Conservation (phyloP, 164 flowering plant genomes). For the Chimonanthus praecox region DNA sequence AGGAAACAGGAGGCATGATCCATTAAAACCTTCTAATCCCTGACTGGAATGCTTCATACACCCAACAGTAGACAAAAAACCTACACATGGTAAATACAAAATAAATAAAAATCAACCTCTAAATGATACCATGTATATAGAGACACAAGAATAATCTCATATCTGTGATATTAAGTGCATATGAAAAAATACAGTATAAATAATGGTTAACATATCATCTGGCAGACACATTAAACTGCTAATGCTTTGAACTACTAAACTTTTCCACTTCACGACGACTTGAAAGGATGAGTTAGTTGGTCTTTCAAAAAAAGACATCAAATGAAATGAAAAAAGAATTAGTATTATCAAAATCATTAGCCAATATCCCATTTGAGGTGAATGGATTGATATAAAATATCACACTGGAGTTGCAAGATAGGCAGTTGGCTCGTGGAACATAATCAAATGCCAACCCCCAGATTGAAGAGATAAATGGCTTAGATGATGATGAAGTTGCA, state of each 20-base stretch:
- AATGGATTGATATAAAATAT: too few species aligned
- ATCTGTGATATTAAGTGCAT: neutral
- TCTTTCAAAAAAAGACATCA: too few species aligned
- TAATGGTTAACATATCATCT: neutral
- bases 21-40: slow-evolving; percentile 6
- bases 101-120: neutral
- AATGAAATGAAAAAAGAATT: neutral
- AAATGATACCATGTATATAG: too few species aligned
- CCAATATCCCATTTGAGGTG: neutral
- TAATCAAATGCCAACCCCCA: too few species aligned
- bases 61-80: neutral
- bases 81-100: neutral
- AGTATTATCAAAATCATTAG: too few species aligned
- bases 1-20: slow-evolving; percentile 23
- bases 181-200: neutral
- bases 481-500: too few species aligned
- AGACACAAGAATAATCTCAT: too few species aligned
- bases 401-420: too few species aligned
- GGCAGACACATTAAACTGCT: neutral
- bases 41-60: neutral
- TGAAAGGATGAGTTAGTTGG: neutral
- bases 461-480: too few species aligned
- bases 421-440: too few species aligned
- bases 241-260: neutral
- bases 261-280: neutral